Base-by-base conservation (phyloP, 176 grass and related monocot genomes). In the Cocos nucifera region DNA sequence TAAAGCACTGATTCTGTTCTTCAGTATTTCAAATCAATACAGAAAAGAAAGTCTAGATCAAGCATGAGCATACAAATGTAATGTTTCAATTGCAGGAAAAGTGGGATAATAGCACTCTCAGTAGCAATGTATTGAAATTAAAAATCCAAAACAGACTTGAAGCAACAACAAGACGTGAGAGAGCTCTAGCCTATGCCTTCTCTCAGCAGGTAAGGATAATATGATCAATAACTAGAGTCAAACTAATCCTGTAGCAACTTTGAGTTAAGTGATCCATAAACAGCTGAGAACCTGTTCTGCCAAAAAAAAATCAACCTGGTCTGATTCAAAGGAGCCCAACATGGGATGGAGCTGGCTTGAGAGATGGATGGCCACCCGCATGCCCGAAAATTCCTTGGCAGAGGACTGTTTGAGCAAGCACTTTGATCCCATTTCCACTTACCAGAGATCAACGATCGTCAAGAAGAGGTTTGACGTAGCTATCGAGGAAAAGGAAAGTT, bases 41-140 rank as follows among this genome's bases (percentile, higher is more conserved):
- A 44, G 35, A 44, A 44, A 44, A 44, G 9, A 44, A 44, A 44
- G 1, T 44, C 35, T 44, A 44, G 35, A 44, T 44, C 35, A 44
- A 44, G 35, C 2, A 3, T 12, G 12, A 44, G 35, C 35, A 44
- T 44, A 12, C 3, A 23, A 65, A 17, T 65, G 35, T 9, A 26
- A 15, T 0, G 5, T 60, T 18, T 20, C 12, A 22, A 53, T 65
- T 39, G 14, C 73, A 95, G 93, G 88, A 98, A 74, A 88, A 89
- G 55, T 98, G 94, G 94, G 94, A 98, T 68, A 88, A 98, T 73
- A 98, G 94, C 85, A 98, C 94, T 49, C 66, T 93, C 69, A 98
- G 94, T 73, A 80, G 84, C 39, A 98, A 88, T 55, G 69, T 80
- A 61, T 82, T 75, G 20, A 71, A 86, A 74, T 79, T 79, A 67